Conservation (phyloP, 1,139 yeast species). For the Groenewaldozyma auringiensis region DNA sequence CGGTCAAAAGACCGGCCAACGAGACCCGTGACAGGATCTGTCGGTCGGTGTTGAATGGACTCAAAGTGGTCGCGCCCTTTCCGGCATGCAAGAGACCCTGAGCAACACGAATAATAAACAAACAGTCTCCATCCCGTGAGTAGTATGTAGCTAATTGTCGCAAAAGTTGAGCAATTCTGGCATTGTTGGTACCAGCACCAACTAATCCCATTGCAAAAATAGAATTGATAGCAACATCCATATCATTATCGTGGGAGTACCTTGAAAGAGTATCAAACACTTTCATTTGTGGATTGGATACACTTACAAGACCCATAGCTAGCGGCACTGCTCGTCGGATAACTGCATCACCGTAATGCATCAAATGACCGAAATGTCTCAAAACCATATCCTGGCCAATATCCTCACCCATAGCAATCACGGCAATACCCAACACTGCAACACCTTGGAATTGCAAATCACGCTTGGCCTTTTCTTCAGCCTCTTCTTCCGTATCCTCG, state of each 20-base stretch:
- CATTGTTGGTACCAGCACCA: constrained; percentile 98
- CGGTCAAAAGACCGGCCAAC: constrained; percentile 81
- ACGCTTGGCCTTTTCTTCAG: constrained; percentile 33
- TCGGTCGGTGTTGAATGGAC: constrained; percentile 86
- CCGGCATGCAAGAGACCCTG: constrained; percentile 94
- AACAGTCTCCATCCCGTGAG: constrained; percentile 79
- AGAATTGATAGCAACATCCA: constrained; percentile 91
- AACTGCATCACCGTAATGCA: constrained; percentile 94
- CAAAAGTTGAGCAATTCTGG: constrained; percentile 90
- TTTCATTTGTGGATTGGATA: constrained; percentile 94
- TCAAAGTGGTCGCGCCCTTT: constrained; percentile 85
- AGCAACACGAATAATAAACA: constrained; percentile 89
- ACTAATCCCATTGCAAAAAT: constrained; percentile 96
- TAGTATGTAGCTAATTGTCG: constrained; percentile 94
- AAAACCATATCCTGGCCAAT: constrained; percentile 96
- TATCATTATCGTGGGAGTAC: constrained; percentile 91
- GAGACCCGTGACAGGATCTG: constrained; percentile 83
- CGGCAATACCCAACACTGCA: constrained; percentile 90
- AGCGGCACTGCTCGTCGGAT: constrained; percentile 93
- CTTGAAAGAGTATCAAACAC: constrained; percentile 94
- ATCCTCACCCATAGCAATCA: constrained; percentile 96
- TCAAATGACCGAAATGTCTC: constrained; percentile 93
- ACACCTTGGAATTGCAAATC: constrained; percentile 75
- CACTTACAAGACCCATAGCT: constrained; percentile 92
- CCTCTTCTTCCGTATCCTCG: constrained; percentile 21